Percentiles rank a stretch among this genome's conserved stretches.
Conservation (phyloP, 2,329 filamentous ascomycete species). For the Samsoniella hepiali region DNA sequence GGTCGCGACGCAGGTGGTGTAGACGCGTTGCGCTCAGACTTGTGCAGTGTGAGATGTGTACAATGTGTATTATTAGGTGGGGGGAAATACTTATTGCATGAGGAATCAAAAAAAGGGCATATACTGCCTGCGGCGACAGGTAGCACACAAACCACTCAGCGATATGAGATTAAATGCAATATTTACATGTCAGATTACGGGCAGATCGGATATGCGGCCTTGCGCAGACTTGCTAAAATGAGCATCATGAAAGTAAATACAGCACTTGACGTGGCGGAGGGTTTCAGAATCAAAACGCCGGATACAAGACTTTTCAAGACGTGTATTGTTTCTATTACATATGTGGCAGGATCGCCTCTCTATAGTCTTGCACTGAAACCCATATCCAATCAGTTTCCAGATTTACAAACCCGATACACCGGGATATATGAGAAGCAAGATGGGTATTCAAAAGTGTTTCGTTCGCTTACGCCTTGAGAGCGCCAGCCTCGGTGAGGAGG, state of each 20-base stretch:
- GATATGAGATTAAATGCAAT: conserved; percentile 2
- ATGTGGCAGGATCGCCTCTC: background rate
- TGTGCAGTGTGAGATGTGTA: background rate
- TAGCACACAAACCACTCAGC: conserved; percentile 8
- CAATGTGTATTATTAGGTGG: conserved; percentile 10
- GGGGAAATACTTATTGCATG: background rate
- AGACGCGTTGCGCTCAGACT: conserved; percentile 9
- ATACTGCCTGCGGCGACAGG: conserved; percentile 2
- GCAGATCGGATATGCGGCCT: too few species aligned
- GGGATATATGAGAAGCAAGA: conserved; percentile 7
- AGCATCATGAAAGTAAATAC: too few species aligned
- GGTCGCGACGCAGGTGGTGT: conserved; percentile 72
- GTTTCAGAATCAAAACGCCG: too few species aligned
- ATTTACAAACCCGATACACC: background rate
- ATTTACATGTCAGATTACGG: background rate
- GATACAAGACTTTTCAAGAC: background rate
- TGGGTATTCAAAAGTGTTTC: conserved; percentile 10
- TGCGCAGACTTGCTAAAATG: too few species aligned
- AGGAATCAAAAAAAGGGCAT: background rate
- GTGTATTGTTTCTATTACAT: background rate
- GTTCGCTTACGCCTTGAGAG: conserved; percentile 39
- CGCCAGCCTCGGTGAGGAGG: conserved; percentile 42
- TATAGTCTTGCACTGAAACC: conserved; percentile 16
- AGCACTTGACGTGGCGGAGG: too few species aligned
- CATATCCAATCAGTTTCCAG: conserved; percentile 8